These are phyloP conservation scores for Ophiostoma montium DNA, from an alignment of 2,329 filamentous ascomycete genomes.

Conservation along the genomic window DNA sequence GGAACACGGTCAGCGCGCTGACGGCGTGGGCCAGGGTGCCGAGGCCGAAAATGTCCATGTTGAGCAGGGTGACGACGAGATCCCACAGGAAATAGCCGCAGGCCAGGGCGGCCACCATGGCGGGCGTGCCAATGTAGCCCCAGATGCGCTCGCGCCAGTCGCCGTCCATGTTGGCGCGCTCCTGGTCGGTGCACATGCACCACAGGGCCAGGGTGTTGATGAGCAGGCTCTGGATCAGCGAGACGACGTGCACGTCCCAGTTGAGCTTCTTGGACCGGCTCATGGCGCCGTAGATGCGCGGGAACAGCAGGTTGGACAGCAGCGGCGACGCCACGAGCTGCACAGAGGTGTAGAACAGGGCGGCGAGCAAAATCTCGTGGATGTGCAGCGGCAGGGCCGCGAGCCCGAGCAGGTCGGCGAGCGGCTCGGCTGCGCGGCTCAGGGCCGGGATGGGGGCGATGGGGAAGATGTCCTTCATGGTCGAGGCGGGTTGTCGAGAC, in stretches of 20 bases:
- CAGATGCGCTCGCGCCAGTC: slow-evolving; percentile 52
- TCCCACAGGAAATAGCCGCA: slow-evolving; percentile 81
- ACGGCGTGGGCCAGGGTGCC: slow-evolving; percentile 67
- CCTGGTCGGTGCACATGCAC: slow-evolving; percentile 54
- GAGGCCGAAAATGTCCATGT: slow-evolving; percentile 59
- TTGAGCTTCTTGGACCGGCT: slow-evolving; percentile 53
- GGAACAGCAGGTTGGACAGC: slow-evolving; percentile 48
- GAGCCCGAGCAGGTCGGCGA: slow-evolving; percentile 47
- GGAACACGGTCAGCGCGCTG: slow-evolving; percentile 59
- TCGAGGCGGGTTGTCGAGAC: slow-evolving; percentile 10
- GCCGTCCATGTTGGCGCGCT: slow-evolving; percentile 47
- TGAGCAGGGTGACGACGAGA: slow-evolving; percentile 50
- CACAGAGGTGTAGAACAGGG: slow-evolving; percentile 54
- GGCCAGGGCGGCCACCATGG: slow-evolving; percentile 62
- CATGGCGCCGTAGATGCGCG: slow-evolving; percentile 47
- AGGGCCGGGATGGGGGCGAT: slow-evolving; percentile 46
- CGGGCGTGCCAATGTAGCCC: slow-evolving; percentile 60
- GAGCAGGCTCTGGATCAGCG: slow-evolving; percentile 60
- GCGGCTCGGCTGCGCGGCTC: slow-evolving; percentile 42
- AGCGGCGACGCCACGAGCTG: slow-evolving; percentile 52
- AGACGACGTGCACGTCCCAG: slow-evolving; percentile 79
- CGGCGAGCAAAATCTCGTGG: slow-evolving; percentile 58
- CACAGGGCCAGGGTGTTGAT: slow-evolving; percentile 63
- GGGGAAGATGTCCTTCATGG: slow-evolving; percentile 62
- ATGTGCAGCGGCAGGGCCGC: slow-evolving; percentile 59